Percentiles rank a stretch among this genome's conserved stretches.
phyloP scores from a whole-genome alignment of 2,329 filamentous ascomycete genomes.

The Phialophora expanda region DNA sequence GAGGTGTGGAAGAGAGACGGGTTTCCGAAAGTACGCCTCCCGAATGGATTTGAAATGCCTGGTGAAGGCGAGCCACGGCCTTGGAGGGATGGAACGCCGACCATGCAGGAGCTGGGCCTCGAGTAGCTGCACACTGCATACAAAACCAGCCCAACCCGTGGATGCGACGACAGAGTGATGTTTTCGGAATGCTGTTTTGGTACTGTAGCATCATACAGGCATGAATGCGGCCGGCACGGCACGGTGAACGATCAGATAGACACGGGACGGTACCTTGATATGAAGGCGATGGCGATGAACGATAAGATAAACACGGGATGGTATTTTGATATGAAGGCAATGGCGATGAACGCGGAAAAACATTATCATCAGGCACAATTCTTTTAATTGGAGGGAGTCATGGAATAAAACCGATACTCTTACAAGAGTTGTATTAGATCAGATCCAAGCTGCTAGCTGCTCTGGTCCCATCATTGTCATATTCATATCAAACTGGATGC shows the following conservation, averaged over 20 bases:
- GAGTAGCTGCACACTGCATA: not conserved
- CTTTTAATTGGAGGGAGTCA: too few relatives aligned
- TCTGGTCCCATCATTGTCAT: too few relatives aligned
- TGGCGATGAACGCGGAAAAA: too few relatives aligned
- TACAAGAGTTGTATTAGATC: too few relatives aligned
- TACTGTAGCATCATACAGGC: not conserved
- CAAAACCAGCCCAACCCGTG: not conserved
- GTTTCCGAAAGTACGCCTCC: conserved; percentile 36
- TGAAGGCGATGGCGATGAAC: too few relatives aligned
- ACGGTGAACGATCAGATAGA: not conserved
- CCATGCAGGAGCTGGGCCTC: conserved; percentile 37
- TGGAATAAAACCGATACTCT: too few relatives aligned
- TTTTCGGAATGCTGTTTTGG: not conserved
- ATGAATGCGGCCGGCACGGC: not conserved
- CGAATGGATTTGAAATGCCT: conserved; percentile 34
- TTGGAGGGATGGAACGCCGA: conserved; percentile 39
- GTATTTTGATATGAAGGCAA: too few relatives aligned
- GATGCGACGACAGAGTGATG: not conserved
- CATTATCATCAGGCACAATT: too few relatives aligned
- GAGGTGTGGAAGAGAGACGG: conserved; percentile 34
- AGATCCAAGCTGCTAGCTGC: too few relatives aligned
- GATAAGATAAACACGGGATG: not conserved
- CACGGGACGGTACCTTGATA: not conserved
- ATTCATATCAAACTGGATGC: too few relatives aligned
- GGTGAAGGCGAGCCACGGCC: conserved; percentile 30